Percentiles rank a stretch among this genome's conserved stretches.
These are phyloP conservation scores for Penicillium alfredii DNA, from an alignment of 495 filamentous ascomycete species.

Conservation along the genomic window DNA sequence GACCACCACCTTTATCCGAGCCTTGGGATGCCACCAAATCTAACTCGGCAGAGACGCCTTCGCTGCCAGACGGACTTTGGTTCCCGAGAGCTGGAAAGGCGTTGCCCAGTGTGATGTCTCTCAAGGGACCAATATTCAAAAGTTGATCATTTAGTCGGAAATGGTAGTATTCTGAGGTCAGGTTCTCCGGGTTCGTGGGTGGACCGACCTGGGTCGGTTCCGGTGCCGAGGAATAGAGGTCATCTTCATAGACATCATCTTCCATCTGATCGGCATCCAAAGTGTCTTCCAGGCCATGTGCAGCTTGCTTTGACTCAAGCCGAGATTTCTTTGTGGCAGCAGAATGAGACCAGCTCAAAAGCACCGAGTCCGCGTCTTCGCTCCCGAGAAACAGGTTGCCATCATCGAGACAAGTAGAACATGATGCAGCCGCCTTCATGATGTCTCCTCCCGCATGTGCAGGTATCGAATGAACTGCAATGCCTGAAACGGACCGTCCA, in stretches of 20 bases:
- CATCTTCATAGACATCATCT: slow-evolving; percentile 68
- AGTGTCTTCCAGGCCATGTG: slow-evolving; percentile 34
- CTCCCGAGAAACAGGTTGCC: slow-evolving; percentile 80
- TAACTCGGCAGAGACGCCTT: slow-evolving; percentile 48
- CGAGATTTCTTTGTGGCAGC: slow-evolving; percentile 38
- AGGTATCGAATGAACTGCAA: slow-evolving; percentile 59
- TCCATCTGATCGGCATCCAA: slow-evolving; percentile 51
- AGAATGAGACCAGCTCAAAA: slow-evolving; percentile 72
- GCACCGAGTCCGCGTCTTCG: slow-evolving; percentile 72
- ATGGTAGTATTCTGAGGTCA: slow-evolving; percentile 51
- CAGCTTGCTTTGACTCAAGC: slow-evolving; percentile 45
- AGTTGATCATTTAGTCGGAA: slow-evolving; percentile 75
- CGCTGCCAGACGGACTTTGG: slow-evolving; percentile 8
- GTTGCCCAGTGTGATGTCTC: slow-evolving; percentile 60
- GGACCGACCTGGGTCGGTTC: slow-evolving; percentile 19
- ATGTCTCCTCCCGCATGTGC: slow-evolving; percentile 53
- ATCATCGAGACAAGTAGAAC: slow-evolving; percentile 58
- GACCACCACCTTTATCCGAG: slow-evolving; percentile 57
- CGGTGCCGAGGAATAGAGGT: slow-evolving; percentile 53
- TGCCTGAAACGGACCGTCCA: slow-evolving; percentile 85
- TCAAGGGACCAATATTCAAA: slow-evolving; percentile 70
- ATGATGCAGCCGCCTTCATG: slow-evolving; percentile 60
- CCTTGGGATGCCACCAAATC: slow-evolving; percentile 71
- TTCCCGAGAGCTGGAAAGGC: slow-evolving; percentile 13
- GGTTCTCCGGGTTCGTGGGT: slow-evolving; percentile 15